Base-by-base conservation (phyloP, 768 basidiomycete species). In the Lyophyllum shimeji region DNA sequence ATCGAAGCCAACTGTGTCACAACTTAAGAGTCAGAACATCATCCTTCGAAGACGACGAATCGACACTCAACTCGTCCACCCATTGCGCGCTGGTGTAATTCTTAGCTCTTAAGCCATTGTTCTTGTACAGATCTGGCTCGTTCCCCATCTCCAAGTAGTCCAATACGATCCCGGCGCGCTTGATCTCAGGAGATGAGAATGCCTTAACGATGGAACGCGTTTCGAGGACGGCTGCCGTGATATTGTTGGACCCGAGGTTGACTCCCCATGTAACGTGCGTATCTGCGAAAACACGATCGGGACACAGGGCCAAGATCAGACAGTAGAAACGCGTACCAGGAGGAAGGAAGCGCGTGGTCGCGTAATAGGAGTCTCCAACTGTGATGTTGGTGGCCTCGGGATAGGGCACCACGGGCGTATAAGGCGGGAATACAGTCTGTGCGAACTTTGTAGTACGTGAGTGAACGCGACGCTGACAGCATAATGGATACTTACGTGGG, bases 211-310 rank as follows among this genome's bases (percentile, higher is more conserved):
- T 77, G 1, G 82, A 77, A 55, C 71, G 69, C 0, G 81, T 77
- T 60, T 77, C 75, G 7, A 82, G 71, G 55, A 75, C 76, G 1
- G 73, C 76, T 15, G 81, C 74, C 53, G 82, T 83, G 50, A 83
- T 34, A 58, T 84, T 84, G 45, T 73, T 69, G 50, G 71, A 67
- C 7, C 84, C 85, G n/a, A 89, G 69, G 66, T 89, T 89, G 52
- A 89, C 72, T 11, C 85, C 87, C 84, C 84, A 89, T 8, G 76
- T 82, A 58, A 89, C 82, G 48, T 77, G 80, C 3, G 85, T 86
- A 34, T 79, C 85, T 85, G 59, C 6, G 15, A 47, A 34, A 23
- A 13, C 9, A 31, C 21, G 23, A 24, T n/a, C 18, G 5, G 15
- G n/a, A 40, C 39, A 40, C n/a, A 18, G 17, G 7, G n/a, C n/a